A percentile compares a stretch with the other conserved stretches of the same genome.
These are phyloP conservation scores for Chloranthus sessilifolius DNA, from an alignment of 164 flowering plant genomes.

Conservation along the genomic window DNA sequence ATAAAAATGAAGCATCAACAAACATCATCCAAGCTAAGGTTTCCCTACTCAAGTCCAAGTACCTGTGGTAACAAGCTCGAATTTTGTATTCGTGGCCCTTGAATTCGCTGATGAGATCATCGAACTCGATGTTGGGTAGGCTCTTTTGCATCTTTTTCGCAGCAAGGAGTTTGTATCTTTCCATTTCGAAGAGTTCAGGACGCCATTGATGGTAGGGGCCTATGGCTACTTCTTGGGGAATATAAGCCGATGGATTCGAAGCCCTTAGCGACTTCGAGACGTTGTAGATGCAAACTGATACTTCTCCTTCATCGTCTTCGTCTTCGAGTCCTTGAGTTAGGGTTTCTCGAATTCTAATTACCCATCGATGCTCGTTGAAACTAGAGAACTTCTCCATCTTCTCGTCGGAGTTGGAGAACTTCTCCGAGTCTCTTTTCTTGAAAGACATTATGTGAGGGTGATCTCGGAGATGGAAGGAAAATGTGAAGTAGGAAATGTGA, in stretches of 20 bases:
- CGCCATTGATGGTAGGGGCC: constrained; percentile 21
- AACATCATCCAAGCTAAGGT: constrained; percentile 20
- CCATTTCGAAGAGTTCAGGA: constrained; percentile 18
- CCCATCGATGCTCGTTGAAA: too few relatives aligned
- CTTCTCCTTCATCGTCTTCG: neutral
- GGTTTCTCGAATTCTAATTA: constrained; percentile 2
- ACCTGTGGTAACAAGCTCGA: constrained; percentile 15
- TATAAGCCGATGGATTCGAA: constrained; percentile 14
- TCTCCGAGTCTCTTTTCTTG: too few relatives aligned
- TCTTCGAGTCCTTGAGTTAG: constrained; percentile 6
- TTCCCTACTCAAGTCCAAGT: constrained; percentile 11
- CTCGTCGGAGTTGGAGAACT: too few relatives aligned
- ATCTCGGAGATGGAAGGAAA: too few relatives aligned
- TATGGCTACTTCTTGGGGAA: constrained; percentile 19
- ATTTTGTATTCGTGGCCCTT: constrained; percentile 8
- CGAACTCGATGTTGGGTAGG: constrained; percentile 4
- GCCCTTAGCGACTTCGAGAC: constrained; percentile 13
- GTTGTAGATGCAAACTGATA: constrained; percentile 10
- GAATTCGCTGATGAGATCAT: constrained; percentile 8
- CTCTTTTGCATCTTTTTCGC: constrained; percentile 9
- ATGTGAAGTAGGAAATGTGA: too few relatives aligned
- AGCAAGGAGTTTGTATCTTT: constrained; percentile 16
- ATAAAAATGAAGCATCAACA: constrained; percentile 15
- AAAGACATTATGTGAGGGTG: too few relatives aligned
- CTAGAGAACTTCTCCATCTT: too few relatives aligned